phyloP scores from a whole-genome alignment of 2,329 filamentous ascomycete species.

The Monosporascus sp. region DNA sequence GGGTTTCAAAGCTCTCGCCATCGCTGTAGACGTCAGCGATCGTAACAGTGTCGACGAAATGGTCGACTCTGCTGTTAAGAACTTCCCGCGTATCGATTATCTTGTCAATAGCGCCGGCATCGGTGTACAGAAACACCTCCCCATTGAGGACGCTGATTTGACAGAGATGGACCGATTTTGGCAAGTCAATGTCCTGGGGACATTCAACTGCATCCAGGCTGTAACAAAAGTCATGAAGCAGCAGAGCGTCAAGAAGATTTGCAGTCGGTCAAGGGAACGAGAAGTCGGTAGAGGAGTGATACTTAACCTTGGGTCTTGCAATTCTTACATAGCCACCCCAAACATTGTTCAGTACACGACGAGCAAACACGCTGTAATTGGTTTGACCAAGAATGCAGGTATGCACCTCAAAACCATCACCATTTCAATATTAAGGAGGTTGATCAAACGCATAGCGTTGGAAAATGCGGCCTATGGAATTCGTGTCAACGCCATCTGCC shows the following conservation, averaged over 20 bases:
- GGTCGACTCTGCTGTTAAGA: not conserved
- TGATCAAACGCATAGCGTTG: not conserved
- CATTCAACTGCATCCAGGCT: slow-evolving; percentile 1
- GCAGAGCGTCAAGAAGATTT: not conserved
- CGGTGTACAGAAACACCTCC: not conserved
- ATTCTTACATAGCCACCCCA: slow-evolving; percentile 5
- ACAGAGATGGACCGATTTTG: slow-evolving; percentile 7
- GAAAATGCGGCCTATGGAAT: not conserved
- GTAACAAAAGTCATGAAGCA: slow-evolving; percentile 5
- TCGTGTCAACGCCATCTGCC: not conserved
- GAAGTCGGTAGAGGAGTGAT: slow-evolving; percentile 5
- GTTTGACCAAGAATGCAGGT: slow-evolving; percentile 7
- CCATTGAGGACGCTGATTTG: not conserved
- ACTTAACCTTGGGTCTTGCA: slow-evolving; percentile 5
- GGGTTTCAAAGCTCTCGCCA: not conserved
- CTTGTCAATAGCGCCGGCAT: not conserved
- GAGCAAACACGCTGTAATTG: slow-evolving; percentile 6
- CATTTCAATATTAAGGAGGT: too few species aligned
- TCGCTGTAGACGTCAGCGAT: not conserved
- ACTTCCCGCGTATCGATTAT: not conserved
- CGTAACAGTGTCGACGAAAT: not conserved
- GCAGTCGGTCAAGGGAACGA: not conserved
- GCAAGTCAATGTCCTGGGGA: slow-evolving; percentile 7
- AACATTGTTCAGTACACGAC: slow-evolving; percentile 6
- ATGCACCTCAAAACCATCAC: too few species aligned